Conservation (phyloP, 768 basidiomycete species). For the Kwoniella dendrophila region DNA sequence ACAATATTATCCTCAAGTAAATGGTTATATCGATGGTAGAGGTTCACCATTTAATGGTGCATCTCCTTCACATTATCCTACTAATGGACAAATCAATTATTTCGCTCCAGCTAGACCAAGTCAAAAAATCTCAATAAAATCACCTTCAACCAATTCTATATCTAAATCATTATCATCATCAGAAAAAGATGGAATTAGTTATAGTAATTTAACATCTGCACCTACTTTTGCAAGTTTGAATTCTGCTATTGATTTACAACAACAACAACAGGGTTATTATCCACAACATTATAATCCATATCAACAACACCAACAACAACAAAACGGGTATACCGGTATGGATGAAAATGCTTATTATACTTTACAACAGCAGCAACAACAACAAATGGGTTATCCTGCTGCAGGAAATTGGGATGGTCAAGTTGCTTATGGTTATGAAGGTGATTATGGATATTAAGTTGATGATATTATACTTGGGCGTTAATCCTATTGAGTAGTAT, state of each 20-base stretch:
- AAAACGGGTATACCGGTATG: background rate
- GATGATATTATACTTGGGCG: no score
- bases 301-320: background rate
- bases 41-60: slow-evolving; percentile 14
- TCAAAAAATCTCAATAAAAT: slow-evolving; percentile 32
- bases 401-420: background rate
- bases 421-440: background rate
- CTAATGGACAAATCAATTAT: slow-evolving; percentile 22
- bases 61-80: slow-evolving; percentile 3
- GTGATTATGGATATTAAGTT: background rate
- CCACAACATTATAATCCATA: slow-evolving; percentile 39
- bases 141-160: no score
- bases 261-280: slow-evolving; percentile 20
- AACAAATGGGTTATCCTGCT: background rate
- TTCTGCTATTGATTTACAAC: background rate
- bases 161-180: no score
- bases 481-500: no score
- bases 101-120: slow-evolving; percentile 35
- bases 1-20: slow-evolving; percentile 16
- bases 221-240: slow-evolving; percentile 18
- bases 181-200: background rate
- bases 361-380: background rate
- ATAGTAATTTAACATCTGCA: no score
- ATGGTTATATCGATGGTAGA: slow-evolving; percentile 20
- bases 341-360: slow-evolving; percentile 1